phyloP scores from a whole-genome alignment of 2,329 filamentous ascomycete species.

The Phoma sp. region DNA sequence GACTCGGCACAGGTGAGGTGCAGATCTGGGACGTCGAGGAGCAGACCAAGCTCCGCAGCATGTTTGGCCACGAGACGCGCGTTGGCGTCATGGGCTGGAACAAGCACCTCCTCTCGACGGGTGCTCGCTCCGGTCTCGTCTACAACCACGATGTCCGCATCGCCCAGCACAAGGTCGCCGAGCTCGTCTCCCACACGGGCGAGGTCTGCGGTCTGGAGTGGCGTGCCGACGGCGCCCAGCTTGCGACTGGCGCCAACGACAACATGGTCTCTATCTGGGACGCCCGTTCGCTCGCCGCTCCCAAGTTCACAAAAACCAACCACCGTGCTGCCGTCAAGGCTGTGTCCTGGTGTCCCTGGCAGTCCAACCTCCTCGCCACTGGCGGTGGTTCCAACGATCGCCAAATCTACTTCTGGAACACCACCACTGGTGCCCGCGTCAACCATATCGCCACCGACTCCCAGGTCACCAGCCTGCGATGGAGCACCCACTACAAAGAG shows the following conservation, averaged over 20 bases:
- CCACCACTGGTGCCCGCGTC: slow-evolving; percentile 92
- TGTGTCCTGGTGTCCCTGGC: slow-evolving; percentile 98
- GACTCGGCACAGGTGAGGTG: slow-evolving; percentile 92
- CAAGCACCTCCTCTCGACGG: slow-evolving; percentile 96
- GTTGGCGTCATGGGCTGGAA: slow-evolving; percentile 98
- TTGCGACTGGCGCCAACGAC: slow-evolving; percentile 97
- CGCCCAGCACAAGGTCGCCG: slow-evolving; percentile 96
- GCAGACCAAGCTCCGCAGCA: slow-evolving; percentile 92
- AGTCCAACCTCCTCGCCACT: slow-evolving; percentile 94
- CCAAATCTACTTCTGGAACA: slow-evolving; percentile 99
- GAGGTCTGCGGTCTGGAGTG: slow-evolving; percentile 98
- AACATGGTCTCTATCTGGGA: slow-evolving; percentile 99
- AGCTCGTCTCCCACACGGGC: slow-evolving; percentile 95
- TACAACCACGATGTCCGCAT: slow-evolving; percentile 99
- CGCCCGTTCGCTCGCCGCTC: slow-evolving; percentile 86
- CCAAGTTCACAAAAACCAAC: slow-evolving; percentile 99
- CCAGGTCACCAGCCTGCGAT: slow-evolving; percentile 93
- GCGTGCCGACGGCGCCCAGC: slow-evolving; percentile 94
- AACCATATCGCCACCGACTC: slow-evolving; percentile 99
- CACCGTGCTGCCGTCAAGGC: slow-evolving; percentile 99
- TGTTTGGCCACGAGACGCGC: slow-evolving; percentile 96
- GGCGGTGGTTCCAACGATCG: slow-evolving; percentile 96
- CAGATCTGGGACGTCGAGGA: slow-evolving; percentile 99
- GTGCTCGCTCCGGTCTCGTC: slow-evolving; percentile 90
- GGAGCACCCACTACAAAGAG: slow-evolving; percentile 97